Evolutionary conservation across 257 asterid species (phyloP), one percentile per base, ranked within the genome.

Genomic region (Nicotiana noctiflora): DNA sequence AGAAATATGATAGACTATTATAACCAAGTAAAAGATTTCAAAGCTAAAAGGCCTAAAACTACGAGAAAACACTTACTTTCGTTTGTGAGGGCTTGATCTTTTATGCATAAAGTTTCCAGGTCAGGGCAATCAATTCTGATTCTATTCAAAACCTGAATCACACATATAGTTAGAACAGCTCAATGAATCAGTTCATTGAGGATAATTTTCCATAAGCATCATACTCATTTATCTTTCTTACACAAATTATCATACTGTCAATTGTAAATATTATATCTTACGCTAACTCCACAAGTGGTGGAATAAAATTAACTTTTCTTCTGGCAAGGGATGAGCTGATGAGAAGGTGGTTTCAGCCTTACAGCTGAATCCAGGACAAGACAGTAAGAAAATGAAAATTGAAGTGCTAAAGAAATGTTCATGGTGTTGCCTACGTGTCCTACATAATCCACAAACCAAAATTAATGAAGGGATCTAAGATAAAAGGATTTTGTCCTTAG

Each of bases 61-160:
- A 51, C 9, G 27, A n/a, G 80, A 61, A 62, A 81, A 51, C 4
- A 85, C 97, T 86, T 29, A 94, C 98, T 91, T 88, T 93, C 98
- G 84, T 81, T 90, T 32, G 91, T 90, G 89, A 94, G 85, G 66
- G 94, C 93, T 89, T 89, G 94, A 90, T 93, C 98, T 85, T 91
- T 93, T 57, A 94, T 84, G 91, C 92, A 86, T 78, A 91, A 81
- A 44, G 88, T 80, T 80, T 94, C 97, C 77, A 94, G 93, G 86
- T 93, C 97, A 40, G 91, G 83, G 81, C 97, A 91, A 78, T 87
- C 91, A 23, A 94, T 81, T 70, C 92, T 89, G 83, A 79, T 44
- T 76, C 94, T 91, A 72, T 90, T 91, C 61, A 94, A 86, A 80
- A 94, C 93, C 88, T 68, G 55, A 76, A 84, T 49, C 17, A 77